These are phyloP conservation scores for Aspergillus alliaceus DNA, from an alignment of 2,329 filamentous ascomycete genomes.

Conservation along the genomic window DNA sequence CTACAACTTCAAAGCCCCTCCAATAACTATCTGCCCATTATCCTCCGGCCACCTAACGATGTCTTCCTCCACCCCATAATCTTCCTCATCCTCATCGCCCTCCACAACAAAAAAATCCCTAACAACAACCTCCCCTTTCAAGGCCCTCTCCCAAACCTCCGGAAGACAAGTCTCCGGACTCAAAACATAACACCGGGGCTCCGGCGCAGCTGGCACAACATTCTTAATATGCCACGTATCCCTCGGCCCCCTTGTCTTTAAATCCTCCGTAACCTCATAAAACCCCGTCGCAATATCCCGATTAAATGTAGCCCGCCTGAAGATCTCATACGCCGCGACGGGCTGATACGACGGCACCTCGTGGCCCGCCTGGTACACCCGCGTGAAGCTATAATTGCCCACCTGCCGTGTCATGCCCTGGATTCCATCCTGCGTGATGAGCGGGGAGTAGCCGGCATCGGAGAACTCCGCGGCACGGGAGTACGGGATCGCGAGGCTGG, in stretches of 20 bases:
- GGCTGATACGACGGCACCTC: constrained; percentile 56
- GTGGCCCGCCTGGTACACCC: constrained; percentile 51
- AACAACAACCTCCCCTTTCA: constrained; percentile 47
- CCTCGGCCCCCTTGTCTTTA: constrained; percentile 36
- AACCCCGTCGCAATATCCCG: constrained; percentile 58
- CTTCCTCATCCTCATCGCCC: constrained; percentile 5
- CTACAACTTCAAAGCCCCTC: no score
- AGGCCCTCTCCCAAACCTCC: constrained; percentile 43
- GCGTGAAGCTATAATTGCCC: constrained; percentile 50
- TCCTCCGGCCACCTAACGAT: background rate
- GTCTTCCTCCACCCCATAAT: no score
- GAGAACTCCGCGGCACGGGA: constrained; percentile 46
- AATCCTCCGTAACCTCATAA: constrained; percentile 34
- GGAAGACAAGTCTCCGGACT: constrained; percentile 42
- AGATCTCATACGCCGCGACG: constrained; percentile 55
- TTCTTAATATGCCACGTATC: constrained; percentile 49
- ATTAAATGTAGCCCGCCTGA: constrained; percentile 52
- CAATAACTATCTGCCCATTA: background rate
- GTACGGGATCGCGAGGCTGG: constrained; percentile 52
- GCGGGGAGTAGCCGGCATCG: constrained; percentile 50
- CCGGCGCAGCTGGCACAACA: constrained; percentile 39
- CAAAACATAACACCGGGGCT: constrained; percentile 48
- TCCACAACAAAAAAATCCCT: constrained; percentile 49
- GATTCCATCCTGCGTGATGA: constrained; percentile 41
- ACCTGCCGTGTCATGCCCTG: constrained; percentile 50